phyloP scores from a whole-genome alignment of 2,329 filamentous ascomycete genomes.

The Venturia nashicola region DNA sequence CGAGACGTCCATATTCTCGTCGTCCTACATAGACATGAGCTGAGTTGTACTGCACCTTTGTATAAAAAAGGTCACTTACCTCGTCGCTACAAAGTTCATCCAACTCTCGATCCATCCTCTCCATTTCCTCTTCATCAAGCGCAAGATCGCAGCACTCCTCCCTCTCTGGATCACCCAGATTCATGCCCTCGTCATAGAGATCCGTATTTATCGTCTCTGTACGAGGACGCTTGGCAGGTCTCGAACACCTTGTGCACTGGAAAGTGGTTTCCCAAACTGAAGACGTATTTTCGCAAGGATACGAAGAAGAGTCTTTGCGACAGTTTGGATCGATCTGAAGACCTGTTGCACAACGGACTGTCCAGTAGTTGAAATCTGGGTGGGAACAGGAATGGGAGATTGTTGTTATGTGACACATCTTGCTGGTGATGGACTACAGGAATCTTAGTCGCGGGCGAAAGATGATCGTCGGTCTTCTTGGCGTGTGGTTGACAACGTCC shows the following conservation, averaged over 20 bases:
- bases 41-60: not conserved
- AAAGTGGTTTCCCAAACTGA: not conserved
- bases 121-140: not conserved
- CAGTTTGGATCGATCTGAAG: not conserved
- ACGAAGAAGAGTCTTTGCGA: not conserved
- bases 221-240: not conserved
- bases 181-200: not conserved
- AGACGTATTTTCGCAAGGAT: not conserved
- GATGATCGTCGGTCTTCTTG: not conserved
- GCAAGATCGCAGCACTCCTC: not conserved
- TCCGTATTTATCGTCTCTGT: not conserved
- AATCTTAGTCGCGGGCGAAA: not conserved
- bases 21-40: not conserved
- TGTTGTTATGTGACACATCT: not conserved
- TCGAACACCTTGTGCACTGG: not conserved
- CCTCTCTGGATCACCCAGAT: not conserved
- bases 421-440: not conserved
- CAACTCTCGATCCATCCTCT: constrained; percentile 1
- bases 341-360: not conserved
- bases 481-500: not conserved
- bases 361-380: not conserved
- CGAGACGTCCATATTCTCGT: not conserved
- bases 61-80: not conserved
- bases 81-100: not conserved
- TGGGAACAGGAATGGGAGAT: not conserved